Conservation (phyloP, 148 eudicot genomes). For the Pouteria glomerata region DNA sequence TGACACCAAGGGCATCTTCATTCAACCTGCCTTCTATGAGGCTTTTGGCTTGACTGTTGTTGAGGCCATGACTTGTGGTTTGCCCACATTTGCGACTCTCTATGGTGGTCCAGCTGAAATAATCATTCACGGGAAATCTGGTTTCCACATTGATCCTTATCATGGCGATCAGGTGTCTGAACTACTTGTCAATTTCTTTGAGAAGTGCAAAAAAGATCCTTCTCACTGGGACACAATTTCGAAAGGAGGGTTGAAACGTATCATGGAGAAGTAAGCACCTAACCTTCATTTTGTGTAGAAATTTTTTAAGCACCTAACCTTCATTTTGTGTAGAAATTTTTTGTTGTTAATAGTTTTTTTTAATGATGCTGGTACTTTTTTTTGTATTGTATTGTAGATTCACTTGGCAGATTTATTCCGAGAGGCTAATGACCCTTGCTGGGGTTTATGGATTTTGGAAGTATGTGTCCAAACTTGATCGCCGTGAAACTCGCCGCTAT, state of each 20-base stretch:
- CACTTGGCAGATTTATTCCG: slow-evolving; percentile 95
- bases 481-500: slow-evolving; percentile 85
- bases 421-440: slow-evolving; percentile 78
- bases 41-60: slow-evolving; percentile 96
- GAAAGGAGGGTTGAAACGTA: slow-evolving; percentile 70
- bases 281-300: too few species aligned
- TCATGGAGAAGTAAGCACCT: slow-evolving; percentile 72
- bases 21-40: slow-evolving; percentile 93
- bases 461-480: slow-evolving; percentile 85
- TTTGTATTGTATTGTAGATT: slow-evolving; percentile 33
- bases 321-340: too few species aligned
- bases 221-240: slow-evolving; percentile 84
- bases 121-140: slow-evolving; percentile 84
- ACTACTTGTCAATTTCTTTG: slow-evolving; percentile 74
- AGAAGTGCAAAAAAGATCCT: slow-evolving; percentile 62
- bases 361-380: background rate
- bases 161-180: slow-evolving; percentile 89
- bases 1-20: slow-evolving; percentile 78
- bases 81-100: slow-evolving; percentile 91
- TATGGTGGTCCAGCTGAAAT: slow-evolving; percentile 99
- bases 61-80: slow-evolving; percentile 95
- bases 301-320: too few species aligned
- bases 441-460: slow-evolving; percentile 99
- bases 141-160: slow-evolving; percentile 95
- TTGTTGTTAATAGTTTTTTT: background rate